Evolutionary conservation across 257 asterid genomes (phyloP), one percentile per base, ranked within the genome.

Genomic region (Sherardia arvensis): DNA sequence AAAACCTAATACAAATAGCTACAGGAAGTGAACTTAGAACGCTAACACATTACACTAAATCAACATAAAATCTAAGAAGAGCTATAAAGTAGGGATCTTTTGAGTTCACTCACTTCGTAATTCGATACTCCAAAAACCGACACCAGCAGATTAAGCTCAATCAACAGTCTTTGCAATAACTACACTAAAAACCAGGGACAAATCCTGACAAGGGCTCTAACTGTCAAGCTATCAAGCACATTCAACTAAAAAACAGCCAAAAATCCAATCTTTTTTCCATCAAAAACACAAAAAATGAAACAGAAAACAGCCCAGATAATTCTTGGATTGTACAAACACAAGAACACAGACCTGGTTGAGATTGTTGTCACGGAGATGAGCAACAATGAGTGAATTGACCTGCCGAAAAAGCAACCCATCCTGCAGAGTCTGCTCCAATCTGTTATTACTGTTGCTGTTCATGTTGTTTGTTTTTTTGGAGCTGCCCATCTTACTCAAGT

Each of bases 341-440:
- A 21, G 48, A 48, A n/a, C 11, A 14, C 47, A 84, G n/a, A n/a
- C 95, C 92, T 84, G 96, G 67, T 75, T 82, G 72, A 88, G 82
- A 79, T 88, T 86, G 70, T 71, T 78, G 77, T 81, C 86, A 28
- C 90, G 92, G 72, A 88, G 92, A 78, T 88, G 95, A 48, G 96
- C 85, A 55, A 88, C 90, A 43, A 88, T 79, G 26, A 86, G 87
- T 61, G 85, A 64, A 80, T 81, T 81, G 69, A 84, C 85, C 55
- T 86, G 86, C 65, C 96, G 85, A 71, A 76, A 80, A 21, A 86
- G 84, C 79, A 86, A 79, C 47, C 93, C 90, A 7, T 84, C 93
- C 69, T 84, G 85, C 79, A 88, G 66, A 5, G 76, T 73, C 74
- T 81, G 83, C 83, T 84, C 96, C 90, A 84, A 70, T 53, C 76